Base-by-base conservation (phyloP, 805 yeast species). In the Saturnispora galanensis region DNA sequence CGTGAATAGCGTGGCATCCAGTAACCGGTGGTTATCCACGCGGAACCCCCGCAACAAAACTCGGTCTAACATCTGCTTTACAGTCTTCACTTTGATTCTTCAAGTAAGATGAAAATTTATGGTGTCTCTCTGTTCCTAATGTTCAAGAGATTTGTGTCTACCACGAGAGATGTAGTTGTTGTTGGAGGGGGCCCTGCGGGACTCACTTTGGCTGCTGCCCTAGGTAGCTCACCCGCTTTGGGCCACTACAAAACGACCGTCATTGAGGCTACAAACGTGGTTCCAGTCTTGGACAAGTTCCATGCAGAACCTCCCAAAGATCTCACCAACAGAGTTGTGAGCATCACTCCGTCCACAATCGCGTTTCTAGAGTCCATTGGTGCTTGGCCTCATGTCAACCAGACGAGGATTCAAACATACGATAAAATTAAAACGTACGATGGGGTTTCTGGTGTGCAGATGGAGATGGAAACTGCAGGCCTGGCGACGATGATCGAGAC, bases 171-270 rank as follows among this genome's bases (percentile, higher is more conserved):
- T 62, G 76, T 93, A 16, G 80, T 86, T 7, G 84, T 93, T 44
- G 84, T 93, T 32, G 98, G 98, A 32, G 97, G 95, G 7, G 98
- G 98, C 0, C 96, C 97, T 1, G 97, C 97, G 1, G 98, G 98
- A 0, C 66, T 93, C 46, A 81, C 96, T 1, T 66, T 93, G 32
- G 80, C 93, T 5, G 74, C 95, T 0, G 94, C 95, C 0, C 64
- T 90, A 46, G 83, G 84, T 58, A 70, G 71, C 51, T 81, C 88
- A 1, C 77, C 81, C 3, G 59, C 70, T 16, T 74, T 95, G 4
- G 67, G 64, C 28, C 67, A 75, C 41, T 70, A 87, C 37, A 69
- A 70, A 38, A 74, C 90, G 40, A 74, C 79, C 0, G 65, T 93
- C 41, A 71, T 93, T 21, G 98, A 93, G 61, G 87, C 83, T 1